These are phyloP conservation scores for Carex littledalei DNA, from an alignment of 176 grass and related monocot species.

Conservation along the genomic window DNA sequence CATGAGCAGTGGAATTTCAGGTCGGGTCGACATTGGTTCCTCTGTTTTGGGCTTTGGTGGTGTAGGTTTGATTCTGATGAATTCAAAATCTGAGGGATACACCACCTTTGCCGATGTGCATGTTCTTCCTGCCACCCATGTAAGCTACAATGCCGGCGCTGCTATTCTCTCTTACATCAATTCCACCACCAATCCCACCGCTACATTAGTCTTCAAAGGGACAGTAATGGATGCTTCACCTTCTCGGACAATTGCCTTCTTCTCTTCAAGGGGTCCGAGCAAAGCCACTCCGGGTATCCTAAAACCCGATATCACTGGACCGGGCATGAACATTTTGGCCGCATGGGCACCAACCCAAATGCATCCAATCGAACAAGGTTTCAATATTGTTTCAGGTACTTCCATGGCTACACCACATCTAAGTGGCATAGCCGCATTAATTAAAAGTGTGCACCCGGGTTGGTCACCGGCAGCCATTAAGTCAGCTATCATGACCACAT, in stretches of 20 bases:
- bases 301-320: constrained; percentile 81
- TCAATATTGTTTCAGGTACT: constrained; percentile 72
- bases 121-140: constrained; percentile 54
- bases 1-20: constrained; percentile 42
- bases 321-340: constrained; percentile 83
- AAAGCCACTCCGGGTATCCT: constrained; percentile 52
- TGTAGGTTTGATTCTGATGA: constrained; percentile 52
- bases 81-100: constrained; percentile 38
- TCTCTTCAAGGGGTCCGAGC: constrained; percentile 74
- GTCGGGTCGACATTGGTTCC: constrained; percentile 38
- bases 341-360: constrained; percentile 59
- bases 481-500: constrained; percentile 90
- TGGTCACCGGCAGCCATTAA: constrained; percentile 82
- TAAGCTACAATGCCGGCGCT: constrained; percentile 42
- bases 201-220: constrained; percentile 54
- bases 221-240: constrained; percentile 51
- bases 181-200: constrained; percentile 41
- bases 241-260: constrained; percentile 49
- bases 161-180: constrained; percentile 49
- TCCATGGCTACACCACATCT: constrained; percentile 89
- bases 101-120: constrained; percentile 48
- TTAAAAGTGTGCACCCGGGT: constrained; percentile 58
- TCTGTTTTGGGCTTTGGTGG: constrained; percentile 47
- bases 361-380: constrained; percentile 36
- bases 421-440: constrained; percentile 58